These are phyloP conservation scores for Talaromyces marneffei DNA, from an alignment of 2,329 filamentous ascomycete genomes.

Conservation along the genomic window DNA sequence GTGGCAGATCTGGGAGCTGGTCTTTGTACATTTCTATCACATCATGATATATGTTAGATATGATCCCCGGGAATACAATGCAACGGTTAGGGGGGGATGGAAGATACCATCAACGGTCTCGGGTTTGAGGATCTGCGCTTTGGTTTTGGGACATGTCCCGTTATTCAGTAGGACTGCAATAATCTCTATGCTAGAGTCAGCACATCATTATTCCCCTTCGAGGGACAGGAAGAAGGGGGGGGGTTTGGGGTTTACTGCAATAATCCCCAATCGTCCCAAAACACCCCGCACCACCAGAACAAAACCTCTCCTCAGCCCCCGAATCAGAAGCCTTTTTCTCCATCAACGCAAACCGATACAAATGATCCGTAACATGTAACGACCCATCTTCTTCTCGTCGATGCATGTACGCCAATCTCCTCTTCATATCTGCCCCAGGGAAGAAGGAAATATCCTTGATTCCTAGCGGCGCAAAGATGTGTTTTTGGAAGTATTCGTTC, in stretches of 20 bases:
- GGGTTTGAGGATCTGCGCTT: conserved; percentile 47
- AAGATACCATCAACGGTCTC: conserved; percentile 45
- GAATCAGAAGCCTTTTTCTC: background rate
- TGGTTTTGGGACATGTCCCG: conserved; percentile 53
- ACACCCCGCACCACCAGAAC: conserved; percentile 55
- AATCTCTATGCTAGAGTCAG: conserved; percentile 39
- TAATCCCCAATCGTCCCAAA: conserved; percentile 59
- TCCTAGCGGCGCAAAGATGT: conserved; percentile 46
- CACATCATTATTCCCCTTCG: background rate
- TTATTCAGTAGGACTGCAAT: conserved; percentile 56
- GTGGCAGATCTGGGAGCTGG: conserved; percentile 51
- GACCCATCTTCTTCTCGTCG: conserved; percentile 44
- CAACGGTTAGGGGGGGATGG: no score
- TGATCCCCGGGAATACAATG: no score
- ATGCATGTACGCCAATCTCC: conserved; percentile 54
- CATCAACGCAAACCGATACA: conserved; percentile 10
- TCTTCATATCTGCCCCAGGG: conserved; percentile 49
- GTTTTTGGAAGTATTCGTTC: conserved; percentile 46
- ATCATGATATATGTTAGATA: background rate
- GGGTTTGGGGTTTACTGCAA: conserved; percentile 39
- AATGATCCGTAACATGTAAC: conserved; percentile 5
- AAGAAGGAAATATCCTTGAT: conserved; percentile 53
- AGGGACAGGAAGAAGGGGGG: no score
- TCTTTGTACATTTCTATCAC: conserved; percentile 52
- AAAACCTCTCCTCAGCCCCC: conserved; percentile 1